These are phyloP conservation scores for Austroboletus novae-zelandiae DNA, from an alignment of 1,284 basidiomycete species.

Conservation along the genomic window DNA sequence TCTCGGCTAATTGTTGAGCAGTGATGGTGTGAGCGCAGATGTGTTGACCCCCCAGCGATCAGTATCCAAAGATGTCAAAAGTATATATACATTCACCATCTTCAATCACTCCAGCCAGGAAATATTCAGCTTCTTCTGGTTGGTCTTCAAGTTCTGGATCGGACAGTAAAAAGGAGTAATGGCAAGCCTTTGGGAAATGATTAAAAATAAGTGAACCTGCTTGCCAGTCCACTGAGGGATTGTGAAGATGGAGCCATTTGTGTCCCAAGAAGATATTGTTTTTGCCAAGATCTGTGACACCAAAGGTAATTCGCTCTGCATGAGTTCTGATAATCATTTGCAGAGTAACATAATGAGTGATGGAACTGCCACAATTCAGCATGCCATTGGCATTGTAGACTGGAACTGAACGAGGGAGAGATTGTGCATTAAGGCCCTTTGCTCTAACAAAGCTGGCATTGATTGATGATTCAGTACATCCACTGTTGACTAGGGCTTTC, in stretches of 20 bases:
- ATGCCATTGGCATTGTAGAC: no score
- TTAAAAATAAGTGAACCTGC: conserved; percentile 6
- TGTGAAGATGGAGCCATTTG: conserved; percentile 24
- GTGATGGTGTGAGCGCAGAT: background rate
- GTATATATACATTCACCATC: conserved; percentile 5
- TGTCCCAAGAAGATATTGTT: conserved; percentile 7
- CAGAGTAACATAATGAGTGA: conserved; percentile 4
- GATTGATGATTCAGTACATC: conserved; percentile 22
- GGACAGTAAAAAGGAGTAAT: background rate
- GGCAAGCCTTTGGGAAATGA: conserved; percentile 10
- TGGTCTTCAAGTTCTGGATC: background rate
- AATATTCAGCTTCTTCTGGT: background rate
- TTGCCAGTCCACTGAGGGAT: conserved; percentile 24
- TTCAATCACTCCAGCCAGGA: background rate
- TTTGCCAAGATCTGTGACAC: background rate
- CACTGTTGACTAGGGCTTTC: conserved; percentile 15
- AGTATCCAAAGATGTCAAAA: conserved; percentile 1
- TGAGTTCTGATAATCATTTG: background rate
- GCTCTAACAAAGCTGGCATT: conserved; percentile 14
- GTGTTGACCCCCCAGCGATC: background rate
- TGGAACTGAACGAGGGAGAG: conserved; percentile 13
- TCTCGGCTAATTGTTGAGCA: background rate
- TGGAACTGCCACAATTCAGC: conserved; percentile 17
- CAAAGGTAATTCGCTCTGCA: background rate
- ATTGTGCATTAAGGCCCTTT: conserved; percentile 6